Percentiles rank a stretch among this genome's conserved stretches.
These are phyloP conservation scores for Lupinus albus DNA, from an alignment of 306 rosid species.

Conservation along the genomic window DNA sequence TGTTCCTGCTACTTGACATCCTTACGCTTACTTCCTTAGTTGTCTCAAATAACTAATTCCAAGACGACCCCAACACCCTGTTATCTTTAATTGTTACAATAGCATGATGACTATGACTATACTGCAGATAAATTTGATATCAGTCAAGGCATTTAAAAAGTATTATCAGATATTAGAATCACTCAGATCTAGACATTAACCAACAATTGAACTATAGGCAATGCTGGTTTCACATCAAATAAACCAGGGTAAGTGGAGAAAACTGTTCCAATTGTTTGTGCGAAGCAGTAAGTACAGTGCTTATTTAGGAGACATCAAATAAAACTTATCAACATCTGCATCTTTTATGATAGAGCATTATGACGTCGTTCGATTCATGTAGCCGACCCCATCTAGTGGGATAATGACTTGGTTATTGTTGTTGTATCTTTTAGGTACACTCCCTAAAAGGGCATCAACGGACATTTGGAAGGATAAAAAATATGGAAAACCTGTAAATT, in stretches of 20 bases:
- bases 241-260: background rate
- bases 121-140: slow-evolving; percentile 41
- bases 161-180: background rate
- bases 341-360: no score
- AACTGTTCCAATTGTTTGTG: background rate
- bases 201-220: background rate
- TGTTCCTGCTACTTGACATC: no score
- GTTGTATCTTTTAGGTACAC: background rate
- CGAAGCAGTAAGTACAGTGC: background rate
- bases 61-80: slow-evolving; percentile 31
- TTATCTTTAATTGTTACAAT: slow-evolving; percentile 37
- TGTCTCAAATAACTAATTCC: slow-evolving; percentile 27
- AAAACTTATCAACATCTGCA: slow-evolving; percentile 3
- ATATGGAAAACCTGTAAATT: background rate
- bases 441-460: background rate
- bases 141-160: background rate
- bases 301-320: slow-evolving; percentile 1
- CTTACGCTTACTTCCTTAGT: slow-evolving; percentile 9
- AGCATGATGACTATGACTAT: slow-evolving; percentile 22
- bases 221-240: background rate
- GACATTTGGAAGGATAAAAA: background rate
- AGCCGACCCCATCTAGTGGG: no score
- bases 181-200: slow-evolving; percentile 8
- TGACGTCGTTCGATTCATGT: no score
- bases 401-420: no score